Base-by-base conservation (phyloP, 2,329 filamentous ascomycete species). In the Ceratocystis variospora region DNA sequence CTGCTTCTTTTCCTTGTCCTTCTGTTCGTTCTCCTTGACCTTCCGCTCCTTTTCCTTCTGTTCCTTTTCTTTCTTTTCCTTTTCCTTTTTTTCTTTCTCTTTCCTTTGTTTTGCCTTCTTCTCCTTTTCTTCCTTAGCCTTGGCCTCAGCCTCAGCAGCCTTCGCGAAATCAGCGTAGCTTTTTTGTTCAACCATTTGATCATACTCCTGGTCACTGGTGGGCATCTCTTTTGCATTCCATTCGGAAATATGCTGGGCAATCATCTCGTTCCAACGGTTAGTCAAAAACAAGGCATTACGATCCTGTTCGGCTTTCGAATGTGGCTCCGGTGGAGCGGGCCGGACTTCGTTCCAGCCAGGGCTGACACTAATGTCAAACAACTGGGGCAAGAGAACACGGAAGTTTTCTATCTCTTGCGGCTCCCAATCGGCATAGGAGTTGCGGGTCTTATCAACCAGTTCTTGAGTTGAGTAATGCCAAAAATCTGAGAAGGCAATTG, bases 261-360 rank as follows among this genome's bases (percentile, higher is more conserved):
- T 68, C 46, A 73, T 69, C 3, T 73, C 69, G 69, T 85, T 82
- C 82, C 82, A 85, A 12, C 75, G 73, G 7, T 71, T 71, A 0
- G 80, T 80, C 50, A 85, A 71, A 62, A 77, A 76, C 1, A 78
- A 77, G 1, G 81, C 81, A 68, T 83, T 83, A 67, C 80, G 80
- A 70, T 82, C 74, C 69, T 84, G 79, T 69, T 83, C 81, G 1
- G 78, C 76, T 46, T 76, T 75, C 15, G 74, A 77, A 69, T 81
- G 80, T 10, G 79, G 79, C 15, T 67, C 69, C 1, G 79, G 75
- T 1, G 80, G 77, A 1, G 71, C 64, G 0, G 77, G 76, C 1
- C 82, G 77, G 8, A 73, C 73, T 3, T 71, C 71, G 5, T 76
- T 72, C 79, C 82, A 85, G 1, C 79, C 82, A 0, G 83, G 82